phyloP scores from a whole-genome alignment of 441 rosid species.

The Rhodomyrtus psidioides region DNA sequence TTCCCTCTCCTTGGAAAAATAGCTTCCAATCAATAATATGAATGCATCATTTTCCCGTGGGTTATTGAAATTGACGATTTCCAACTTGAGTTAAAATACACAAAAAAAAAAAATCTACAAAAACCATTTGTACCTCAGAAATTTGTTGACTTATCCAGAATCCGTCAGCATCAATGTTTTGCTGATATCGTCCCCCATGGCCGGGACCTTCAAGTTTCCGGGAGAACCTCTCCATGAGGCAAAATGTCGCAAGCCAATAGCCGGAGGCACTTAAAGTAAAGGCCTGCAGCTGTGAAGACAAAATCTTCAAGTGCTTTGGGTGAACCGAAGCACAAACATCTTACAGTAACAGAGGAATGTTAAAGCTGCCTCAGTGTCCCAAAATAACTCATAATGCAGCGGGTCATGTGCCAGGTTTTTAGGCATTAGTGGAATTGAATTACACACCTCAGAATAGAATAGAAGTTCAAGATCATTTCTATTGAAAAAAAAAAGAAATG shows the following conservation, averaged over 20 bases:
- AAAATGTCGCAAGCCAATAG: neutral
- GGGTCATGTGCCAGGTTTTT: neutral
- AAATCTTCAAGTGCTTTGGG: neutral
- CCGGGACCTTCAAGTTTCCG: slow-evolving; percentile 32
- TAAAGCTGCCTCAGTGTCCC: neutral
- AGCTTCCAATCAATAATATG: neutral
- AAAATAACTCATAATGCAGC: neutral
- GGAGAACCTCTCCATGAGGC: slow-evolving; percentile 32
- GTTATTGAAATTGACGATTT: neutral
- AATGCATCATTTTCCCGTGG: neutral
- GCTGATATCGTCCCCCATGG: slow-evolving; percentile 34
- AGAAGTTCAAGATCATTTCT: neutral
- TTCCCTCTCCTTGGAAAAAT: neutral
- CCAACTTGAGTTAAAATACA: neutral
- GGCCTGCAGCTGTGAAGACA: neutral
- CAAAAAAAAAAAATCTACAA: neutral
- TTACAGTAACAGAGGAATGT: neutral
- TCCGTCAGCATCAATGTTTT: slow-evolving; percentile 38
- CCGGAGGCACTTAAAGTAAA: neutral
- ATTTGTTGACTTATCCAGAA: too few species aligned
- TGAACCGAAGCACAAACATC: neutral
- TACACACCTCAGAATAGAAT: neutral
- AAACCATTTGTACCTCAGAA: slow-evolving; percentile 32
- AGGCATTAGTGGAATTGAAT: neutral
- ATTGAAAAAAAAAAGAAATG: neutral